Evolutionary conservation across 1,139 yeast genomes (phyloP).

Genomic region (Lodderomyces oxycetoniae): DNA sequence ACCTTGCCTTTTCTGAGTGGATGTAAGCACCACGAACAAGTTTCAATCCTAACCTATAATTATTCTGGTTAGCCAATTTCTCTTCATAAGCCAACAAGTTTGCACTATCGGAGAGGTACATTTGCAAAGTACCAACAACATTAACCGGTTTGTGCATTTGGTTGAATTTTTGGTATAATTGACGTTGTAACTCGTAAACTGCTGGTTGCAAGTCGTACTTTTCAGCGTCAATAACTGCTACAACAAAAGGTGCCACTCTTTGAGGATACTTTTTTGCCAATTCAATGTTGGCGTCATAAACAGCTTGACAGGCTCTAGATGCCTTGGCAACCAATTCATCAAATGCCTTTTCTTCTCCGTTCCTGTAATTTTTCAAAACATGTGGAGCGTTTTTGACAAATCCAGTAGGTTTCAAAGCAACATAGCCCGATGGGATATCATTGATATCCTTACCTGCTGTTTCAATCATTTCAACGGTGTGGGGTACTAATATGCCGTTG

Average conservation of each 20-base stretch:
- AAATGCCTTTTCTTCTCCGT: slow-evolving; percentile 44
- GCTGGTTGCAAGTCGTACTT: slow-evolving; percentile 84
- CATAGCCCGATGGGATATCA: slow-evolving; percentile 70
- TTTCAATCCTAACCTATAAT: slow-evolving; percentile 79
- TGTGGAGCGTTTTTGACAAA: slow-evolving; percentile 71
- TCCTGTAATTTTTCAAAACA: slow-evolving; percentile 59
- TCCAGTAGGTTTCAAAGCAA: slow-evolving; percentile 94
- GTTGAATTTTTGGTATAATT: slow-evolving; percentile 72
- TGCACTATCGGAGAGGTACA: slow-evolving; percentile 76
- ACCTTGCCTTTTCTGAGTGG: slow-evolving; percentile 77
- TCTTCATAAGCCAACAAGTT: slow-evolving; percentile 61
- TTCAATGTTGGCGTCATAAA: slow-evolving; percentile 51
- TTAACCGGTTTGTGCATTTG: slow-evolving; percentile 52
- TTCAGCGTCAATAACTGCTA: slow-evolving; percentile 90
- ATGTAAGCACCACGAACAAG: slow-evolving; percentile 97
- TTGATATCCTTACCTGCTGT: slow-evolving; percentile 47
- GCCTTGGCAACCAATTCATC: slow-evolving; percentile 63
- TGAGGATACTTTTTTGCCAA: slow-evolving; percentile 53
- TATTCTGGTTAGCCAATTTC: slow-evolving; percentile 54
- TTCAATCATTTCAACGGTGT: slow-evolving; percentile 48
- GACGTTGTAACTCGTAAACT: slow-evolving; percentile 85
- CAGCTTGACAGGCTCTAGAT: slow-evolving; percentile 48
- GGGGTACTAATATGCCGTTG: slow-evolving; percentile 67
- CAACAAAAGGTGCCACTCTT: slow-evolving; percentile 75
- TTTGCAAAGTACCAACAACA: slow-evolving; percentile 89